phyloP scores from a whole-genome alignment of 805 yeast species.

The Nakazawaea wickerhamii region DNA sequence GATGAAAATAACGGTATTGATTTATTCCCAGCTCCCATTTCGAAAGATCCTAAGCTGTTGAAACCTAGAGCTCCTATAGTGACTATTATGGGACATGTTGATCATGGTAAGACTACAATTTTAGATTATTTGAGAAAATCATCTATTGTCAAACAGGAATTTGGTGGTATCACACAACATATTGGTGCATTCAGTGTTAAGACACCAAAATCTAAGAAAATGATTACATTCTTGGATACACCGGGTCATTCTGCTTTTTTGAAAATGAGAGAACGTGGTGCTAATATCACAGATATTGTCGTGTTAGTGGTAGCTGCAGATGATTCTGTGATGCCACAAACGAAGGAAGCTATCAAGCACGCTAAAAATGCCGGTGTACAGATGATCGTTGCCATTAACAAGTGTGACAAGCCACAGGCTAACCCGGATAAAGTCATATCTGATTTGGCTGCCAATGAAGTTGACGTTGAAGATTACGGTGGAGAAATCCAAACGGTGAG shows the following conservation, averaged over 20 bases:
- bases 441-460: constrained; percentile 71
- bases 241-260: constrained; percentile 98
- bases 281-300: constrained; percentile 87
- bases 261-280: constrained; percentile 96
- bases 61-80: constrained; percentile 87
- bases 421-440: constrained; percentile 70
- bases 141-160: constrained; percentile 75
- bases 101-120: constrained; percentile 95
- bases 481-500: constrained; percentile 90
- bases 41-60: constrained; percentile 40
- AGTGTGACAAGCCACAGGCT: constrained; percentile 78
- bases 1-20: constrained; percentile 57
- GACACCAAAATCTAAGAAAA: constrained; percentile 69
- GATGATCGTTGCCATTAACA: constrained; percentile 86
- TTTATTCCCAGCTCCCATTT: constrained; percentile 51
- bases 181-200: constrained; percentile 92
- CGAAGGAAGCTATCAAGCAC: constrained; percentile 91
- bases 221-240: constrained; percentile 88
- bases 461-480: constrained; percentile 88
- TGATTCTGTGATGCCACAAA: constrained; percentile 97
- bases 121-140: constrained; percentile 83
- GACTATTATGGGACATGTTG: constrained; percentile 98
- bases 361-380: constrained; percentile 79
- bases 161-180: constrained; percentile 97
- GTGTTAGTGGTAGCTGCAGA: constrained; percentile 94